phyloP scores from a whole-genome alignment of 257 asterid genomes.

The Solanum sparsipilum region DNA sequence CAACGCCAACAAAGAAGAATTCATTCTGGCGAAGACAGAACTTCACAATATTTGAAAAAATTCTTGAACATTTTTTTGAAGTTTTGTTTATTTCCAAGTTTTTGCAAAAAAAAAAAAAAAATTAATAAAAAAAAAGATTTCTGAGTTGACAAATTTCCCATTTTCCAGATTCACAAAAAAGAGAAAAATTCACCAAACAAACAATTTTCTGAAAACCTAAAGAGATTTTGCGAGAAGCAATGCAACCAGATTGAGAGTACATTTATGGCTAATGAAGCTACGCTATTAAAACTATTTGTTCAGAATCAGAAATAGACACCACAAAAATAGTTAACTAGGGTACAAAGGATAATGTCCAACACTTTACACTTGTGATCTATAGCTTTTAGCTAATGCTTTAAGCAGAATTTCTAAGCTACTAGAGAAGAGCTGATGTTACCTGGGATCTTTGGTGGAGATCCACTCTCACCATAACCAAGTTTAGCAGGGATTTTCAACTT shows the following conservation, averaged over 20 bases:
- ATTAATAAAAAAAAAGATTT: not conserved
- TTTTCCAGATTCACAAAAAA: not conserved
- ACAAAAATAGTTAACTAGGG: not conserved
- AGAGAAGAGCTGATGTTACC: slow-evolving; percentile 29
- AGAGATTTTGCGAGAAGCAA: not conserved
- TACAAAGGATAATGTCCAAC: not conserved
- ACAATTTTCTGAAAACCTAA: not conserved
- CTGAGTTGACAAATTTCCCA: not conserved
- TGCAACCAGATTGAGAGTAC: not conserved
- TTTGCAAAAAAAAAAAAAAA: not conserved
- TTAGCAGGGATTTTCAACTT: slow-evolving; percentile 89
- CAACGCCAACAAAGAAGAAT: not conserved
- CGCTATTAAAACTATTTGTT: not conserved
- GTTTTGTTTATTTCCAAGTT: not conserved
- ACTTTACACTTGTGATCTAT: not conserved
- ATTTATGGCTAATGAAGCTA: not conserved
- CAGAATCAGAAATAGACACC: not conserved
- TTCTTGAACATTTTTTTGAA: not conserved
- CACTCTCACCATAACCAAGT: slow-evolving; percentile 93
- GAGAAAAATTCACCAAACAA: not conserved
- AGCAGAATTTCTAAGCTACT: not conserved
- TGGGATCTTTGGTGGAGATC: slow-evolving; percentile 96
- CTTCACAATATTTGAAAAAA: not conserved
- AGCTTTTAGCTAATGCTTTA: not conserved
- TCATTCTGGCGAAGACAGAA: not conserved